phyloP scores from a whole-genome alignment of 2,329 filamentous ascomycete genomes.

The Penicillium sp. region DNA sequence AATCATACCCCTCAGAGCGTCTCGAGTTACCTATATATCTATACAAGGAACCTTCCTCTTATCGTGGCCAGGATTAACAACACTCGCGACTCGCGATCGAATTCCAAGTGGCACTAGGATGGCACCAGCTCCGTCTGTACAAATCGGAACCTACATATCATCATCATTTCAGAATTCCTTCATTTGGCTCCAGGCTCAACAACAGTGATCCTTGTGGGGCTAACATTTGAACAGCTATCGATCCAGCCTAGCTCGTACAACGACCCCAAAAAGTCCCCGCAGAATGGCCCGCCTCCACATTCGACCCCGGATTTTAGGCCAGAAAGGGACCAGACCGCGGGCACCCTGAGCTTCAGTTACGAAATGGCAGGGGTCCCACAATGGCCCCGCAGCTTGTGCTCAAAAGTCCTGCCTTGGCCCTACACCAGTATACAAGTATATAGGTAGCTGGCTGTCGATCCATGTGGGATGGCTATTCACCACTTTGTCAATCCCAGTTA shows the following conservation, averaged over 20 bases:
- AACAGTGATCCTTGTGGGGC: not conserved
- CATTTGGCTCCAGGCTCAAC: not conserved
- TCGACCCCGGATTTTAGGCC: not conserved
- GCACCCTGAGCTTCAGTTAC: not conserved
- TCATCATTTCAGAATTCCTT: too few relatives aligned
- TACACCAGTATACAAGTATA: not conserved
- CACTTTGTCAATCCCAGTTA: not conserved
- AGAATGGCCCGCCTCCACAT: constrained; percentile 7
- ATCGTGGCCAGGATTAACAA: too few relatives aligned
- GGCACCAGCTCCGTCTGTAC: too few relatives aligned
- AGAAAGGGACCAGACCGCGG: not conserved
- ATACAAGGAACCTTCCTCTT: too few relatives aligned
- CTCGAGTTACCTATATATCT: too few relatives aligned
- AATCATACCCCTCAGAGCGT: too few relatives aligned
- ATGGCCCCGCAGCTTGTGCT: not conserved
- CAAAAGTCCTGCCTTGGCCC: too few relatives aligned
- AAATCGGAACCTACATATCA: too few relatives aligned
- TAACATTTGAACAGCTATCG: not conserved
- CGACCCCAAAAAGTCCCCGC: constrained; percentile 3
- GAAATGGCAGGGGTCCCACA: constrained; percentile 3
- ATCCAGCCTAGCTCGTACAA: not conserved
- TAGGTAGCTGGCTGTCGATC: not conserved
- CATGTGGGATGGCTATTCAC: not conserved
- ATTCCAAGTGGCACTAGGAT: too few relatives aligned
- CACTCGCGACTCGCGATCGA: too few relatives aligned